Percentiles rank a stretch among this genome's conserved stretches.
Conservation (phyloP, 495 filamentous ascomycete genomes). For the Lasiosphaeris hirsuta region DNA sequence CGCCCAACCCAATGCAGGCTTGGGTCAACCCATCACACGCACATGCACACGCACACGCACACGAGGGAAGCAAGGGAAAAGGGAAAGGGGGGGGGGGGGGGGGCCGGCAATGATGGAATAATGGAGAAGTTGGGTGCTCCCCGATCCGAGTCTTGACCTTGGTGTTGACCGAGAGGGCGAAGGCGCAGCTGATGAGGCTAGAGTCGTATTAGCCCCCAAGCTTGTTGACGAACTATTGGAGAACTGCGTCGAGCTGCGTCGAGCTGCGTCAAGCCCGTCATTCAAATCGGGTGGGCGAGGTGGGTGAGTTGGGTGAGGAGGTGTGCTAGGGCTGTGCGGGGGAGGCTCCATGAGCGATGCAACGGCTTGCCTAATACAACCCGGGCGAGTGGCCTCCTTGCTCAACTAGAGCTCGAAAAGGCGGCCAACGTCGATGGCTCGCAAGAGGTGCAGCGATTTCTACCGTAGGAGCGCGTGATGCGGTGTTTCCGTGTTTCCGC, state of each 20-base stretch:
- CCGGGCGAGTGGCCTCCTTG: too few relatives aligned
- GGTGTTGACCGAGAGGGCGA: not conserved
- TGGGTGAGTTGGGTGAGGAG: not conserved
- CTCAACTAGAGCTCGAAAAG: too few relatives aligned
- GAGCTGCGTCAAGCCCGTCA: not conserved
- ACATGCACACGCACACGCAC: too few relatives aligned
- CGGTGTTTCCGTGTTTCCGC: too few relatives aligned
- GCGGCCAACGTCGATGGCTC: too few relatives aligned
- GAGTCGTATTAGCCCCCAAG: slow-evolving; percentile 6
- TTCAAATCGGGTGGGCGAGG: not conserved
- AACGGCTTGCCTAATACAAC: too few relatives aligned
- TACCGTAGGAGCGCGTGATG: too few relatives aligned
- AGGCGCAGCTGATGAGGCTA: slow-evolving; percentile 1
- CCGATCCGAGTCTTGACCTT: not conserved
- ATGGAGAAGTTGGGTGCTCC: not conserved
- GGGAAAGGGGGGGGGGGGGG: too few relatives aligned
- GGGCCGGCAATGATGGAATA: not conserved
- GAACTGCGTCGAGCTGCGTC: not conserved
- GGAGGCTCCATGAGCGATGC: not conserved
- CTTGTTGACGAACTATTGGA: slow-evolving; percentile 4
- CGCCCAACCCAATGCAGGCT: too few relatives aligned
- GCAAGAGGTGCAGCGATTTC: too few relatives aligned
- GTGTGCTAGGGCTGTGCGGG: not conserved
- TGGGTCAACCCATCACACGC: too few relatives aligned
- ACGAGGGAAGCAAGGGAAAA: too few relatives aligned